Conservation (phyloP, 139 green algal genomes). For the Coelastrella sp. region DNA sequence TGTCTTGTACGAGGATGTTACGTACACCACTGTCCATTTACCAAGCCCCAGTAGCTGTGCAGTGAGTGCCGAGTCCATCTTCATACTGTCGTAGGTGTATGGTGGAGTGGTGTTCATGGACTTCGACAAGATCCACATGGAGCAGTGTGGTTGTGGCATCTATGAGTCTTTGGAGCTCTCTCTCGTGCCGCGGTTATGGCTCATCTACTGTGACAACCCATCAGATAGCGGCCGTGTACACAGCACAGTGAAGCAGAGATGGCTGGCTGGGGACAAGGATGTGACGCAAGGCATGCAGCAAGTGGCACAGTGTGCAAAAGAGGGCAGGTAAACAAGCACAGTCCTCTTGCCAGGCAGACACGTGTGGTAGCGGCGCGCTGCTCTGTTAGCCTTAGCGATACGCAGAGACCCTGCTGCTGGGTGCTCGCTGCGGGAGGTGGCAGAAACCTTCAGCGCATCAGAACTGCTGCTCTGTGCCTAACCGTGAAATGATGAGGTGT, state of each 20-base stretch:
- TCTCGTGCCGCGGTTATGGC: constrained; percentile 75
- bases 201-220: constrained; percentile 78
- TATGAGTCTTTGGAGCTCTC: constrained; percentile 68
- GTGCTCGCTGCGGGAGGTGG: too few species aligned
- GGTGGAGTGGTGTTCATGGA: constrained; percentile 93
- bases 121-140: constrained; percentile 63
- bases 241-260: constrained; percentile 75
- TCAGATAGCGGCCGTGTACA: constrained; percentile 87
- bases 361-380: too few species aligned
- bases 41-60: too few species aligned
- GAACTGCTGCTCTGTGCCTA: too few species aligned
- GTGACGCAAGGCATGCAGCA: constrained; percentile 70
- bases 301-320: constrained; percentile 71
- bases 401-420: neutral
- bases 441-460: too few species aligned
- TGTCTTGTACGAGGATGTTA: too few species aligned
- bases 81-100: constrained; percentile 71
- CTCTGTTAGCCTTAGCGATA: neutral
- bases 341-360: neutral
- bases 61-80: too few species aligned
- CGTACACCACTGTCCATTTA: too few species aligned
- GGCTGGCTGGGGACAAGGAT: constrained; percentile 75
- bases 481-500: too few species aligned
- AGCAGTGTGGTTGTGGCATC: constrained; percentile 46
- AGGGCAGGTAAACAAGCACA: constrained; percentile 57